Conservation (phyloP, 768 basidiomycete species). For the Suillus ampliporus region DNA sequence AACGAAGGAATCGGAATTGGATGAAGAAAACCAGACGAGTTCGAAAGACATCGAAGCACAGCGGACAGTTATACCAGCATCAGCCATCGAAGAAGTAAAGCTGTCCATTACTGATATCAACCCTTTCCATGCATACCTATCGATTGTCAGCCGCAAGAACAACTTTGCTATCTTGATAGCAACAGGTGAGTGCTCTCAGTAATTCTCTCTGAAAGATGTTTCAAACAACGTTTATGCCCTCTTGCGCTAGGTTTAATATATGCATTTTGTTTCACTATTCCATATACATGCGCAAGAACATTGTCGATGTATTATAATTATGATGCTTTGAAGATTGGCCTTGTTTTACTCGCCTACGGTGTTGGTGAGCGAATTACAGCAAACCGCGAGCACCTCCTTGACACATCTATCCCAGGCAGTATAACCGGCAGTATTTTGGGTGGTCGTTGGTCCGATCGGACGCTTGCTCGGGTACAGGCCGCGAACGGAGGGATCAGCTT, state of each 20-base stretch:
- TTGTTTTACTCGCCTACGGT: conserved; percentile 52
- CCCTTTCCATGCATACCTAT: conserved; percentile 65
- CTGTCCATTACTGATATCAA: conserved; percentile 74
- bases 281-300: too few relatives aligned
- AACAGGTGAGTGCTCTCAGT: conserved; percentile 35
- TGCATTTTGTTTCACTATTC: too few relatives aligned
- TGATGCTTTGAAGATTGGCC: too few relatives aligned
- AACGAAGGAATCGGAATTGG: conserved; percentile 18
- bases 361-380: conserved; percentile 43
- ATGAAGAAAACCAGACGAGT: conserved; percentile 5
- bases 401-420: conserved; percentile 40
- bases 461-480: conserved; percentile 49
- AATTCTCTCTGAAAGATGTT: conserved; percentile 54
- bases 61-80: conserved; percentile 14
- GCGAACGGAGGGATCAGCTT: conserved; percentile 53
- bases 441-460: conserved; percentile 46
- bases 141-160: conserved; percentile 54
- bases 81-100: conserved; percentile 46
- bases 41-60: conserved; percentile 34
- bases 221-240: too few relatives aligned
- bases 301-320: too few relatives aligned
- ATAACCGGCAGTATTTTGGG: conserved; percentile 51
- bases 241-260: too few relatives aligned
- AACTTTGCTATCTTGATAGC: too few relatives aligned
- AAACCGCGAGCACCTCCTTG: background rate